Base-by-base conservation (phyloP, 345 rosid species). In the Psidium friedrichsthalianum region DNA sequence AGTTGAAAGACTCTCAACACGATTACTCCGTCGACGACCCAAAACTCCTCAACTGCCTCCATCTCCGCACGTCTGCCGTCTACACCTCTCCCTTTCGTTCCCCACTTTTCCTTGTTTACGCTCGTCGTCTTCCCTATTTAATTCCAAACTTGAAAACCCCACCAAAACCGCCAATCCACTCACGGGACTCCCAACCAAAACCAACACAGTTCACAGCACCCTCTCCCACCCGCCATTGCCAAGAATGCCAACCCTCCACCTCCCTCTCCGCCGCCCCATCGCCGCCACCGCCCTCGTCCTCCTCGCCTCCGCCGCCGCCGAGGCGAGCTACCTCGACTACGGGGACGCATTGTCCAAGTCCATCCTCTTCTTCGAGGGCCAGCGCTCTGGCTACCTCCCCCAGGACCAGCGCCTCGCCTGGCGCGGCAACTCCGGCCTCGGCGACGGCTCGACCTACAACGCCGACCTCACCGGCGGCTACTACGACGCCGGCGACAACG, bases 401-500 rank as follows among this genome's bases (percentile, higher is more conserved):
- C 22, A 89, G 22, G 59, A 82, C 82, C 94, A 92, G 84, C 87
- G 94, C 86, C 82, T 89, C 74, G 80, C 87, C 53, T 94, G 96
- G 96, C 87, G 94, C 82, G 90, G 88, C 5, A 87, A 92, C 74
- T 94, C 96, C 20, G 94, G 89, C 21, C 89, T 94, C 84, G n/a
- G 64, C 21, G 94, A 94, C 52, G 94, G 96, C 49, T 85, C 52
- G 91, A 85, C 81, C 44, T 86, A 56, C n/a, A 5, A 47, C 51
- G 32, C 24, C 18, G 91, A 95, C 90, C 85, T 95, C 59, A 91
- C 86, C 3, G 98, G 98, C 20, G 98, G 98, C 13, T 96, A 96
- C 88, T 94, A 95, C 59, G 98, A 95, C 64, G 98, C 98, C 22
- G 98, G 98, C 44, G 98, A 96, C 91, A 94, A 96, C 88, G 92